Conservation (phyloP, 1,139 yeast genomes). For the Saccharomyces hybrid region DNA sequence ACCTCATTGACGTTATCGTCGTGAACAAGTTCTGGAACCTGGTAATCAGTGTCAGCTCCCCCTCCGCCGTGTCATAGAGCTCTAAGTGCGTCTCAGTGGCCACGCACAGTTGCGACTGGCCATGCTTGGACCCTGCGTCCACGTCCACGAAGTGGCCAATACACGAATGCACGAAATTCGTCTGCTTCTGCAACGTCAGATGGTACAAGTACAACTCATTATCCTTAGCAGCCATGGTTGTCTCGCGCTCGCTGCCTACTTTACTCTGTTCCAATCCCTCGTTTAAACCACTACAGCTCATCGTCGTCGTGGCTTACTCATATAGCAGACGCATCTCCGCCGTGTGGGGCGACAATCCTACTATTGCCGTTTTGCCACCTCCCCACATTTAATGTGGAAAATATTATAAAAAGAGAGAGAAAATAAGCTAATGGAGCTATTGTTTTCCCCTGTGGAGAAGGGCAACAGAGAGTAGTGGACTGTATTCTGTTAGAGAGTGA, state of each 20-base stretch:
- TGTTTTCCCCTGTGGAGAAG: not conserved
- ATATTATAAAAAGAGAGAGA: not conserved
- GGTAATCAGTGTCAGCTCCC: constrained; percentile 41
- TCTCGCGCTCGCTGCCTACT: not conserved
- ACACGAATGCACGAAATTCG: constrained; percentile 46
- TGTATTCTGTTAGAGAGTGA: not conserved
- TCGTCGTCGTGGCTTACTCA: not conserved
- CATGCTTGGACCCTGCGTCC: constrained; percentile 45
- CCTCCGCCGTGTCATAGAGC: constrained; percentile 42
- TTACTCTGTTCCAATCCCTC: not conserved
- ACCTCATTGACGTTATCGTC: constrained; percentile 44
- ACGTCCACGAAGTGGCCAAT: constrained; percentile 63
- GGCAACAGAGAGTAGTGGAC: not conserved
- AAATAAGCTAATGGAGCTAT: not conserved
- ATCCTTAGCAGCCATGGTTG: not conserved
- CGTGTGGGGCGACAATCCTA: not conserved
- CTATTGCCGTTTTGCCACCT: not conserved
- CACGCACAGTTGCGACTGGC: constrained; percentile 25
- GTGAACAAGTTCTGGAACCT: constrained; percentile 47
- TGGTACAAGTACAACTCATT: constrained; percentile 43
- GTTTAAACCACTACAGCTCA: not conserved
- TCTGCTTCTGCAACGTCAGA: constrained; percentile 53
- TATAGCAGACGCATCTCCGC: not conserved
- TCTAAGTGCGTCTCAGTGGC: constrained; percentile 29
- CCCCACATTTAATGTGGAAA: constrained; percentile 1